These are phyloP conservation scores for Pezicula rhizophila DNA, from an alignment of 2,329 filamentous ascomycete species.

Conservation along the genomic window DNA sequence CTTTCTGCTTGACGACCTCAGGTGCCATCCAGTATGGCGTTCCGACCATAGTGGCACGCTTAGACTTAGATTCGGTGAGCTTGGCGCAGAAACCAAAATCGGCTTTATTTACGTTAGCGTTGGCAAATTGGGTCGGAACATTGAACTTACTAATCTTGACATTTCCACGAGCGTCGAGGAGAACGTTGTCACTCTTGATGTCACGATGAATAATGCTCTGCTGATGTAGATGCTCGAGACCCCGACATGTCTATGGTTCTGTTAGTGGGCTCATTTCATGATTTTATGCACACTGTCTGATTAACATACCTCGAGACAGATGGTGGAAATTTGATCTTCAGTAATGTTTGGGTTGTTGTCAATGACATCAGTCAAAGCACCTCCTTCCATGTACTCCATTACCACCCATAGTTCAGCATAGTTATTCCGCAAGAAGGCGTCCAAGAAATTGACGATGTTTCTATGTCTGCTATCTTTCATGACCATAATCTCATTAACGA, in stretches of 20 bases:
- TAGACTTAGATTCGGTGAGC: constrained; percentile 91
- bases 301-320: constrained; percentile 79
- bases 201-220: constrained; percentile 98
- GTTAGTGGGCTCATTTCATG: constrained; percentile 6
- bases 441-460: constrained; percentile 98
- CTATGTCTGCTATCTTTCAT: constrained; percentile 99
- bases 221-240: constrained; percentile 86
- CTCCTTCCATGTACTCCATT: constrained; percentile 99
- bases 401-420: constrained; percentile 97
- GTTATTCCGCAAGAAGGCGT: constrained; percentile 93
- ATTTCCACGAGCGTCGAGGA: constrained; percentile 87
- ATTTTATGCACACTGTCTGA: neutral
- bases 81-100: constrained; percentile 99
- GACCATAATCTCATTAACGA: constrained; percentile 99
- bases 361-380: constrained; percentile 95
- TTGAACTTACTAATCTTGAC: constrained; percentile 86
- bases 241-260: constrained; percentile 74
- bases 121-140: neutral
- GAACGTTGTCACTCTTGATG: constrained; percentile 98
- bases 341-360: constrained; percentile 93
- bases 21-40: constrained; percentile 99
- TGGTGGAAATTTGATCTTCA: constrained; percentile 96
- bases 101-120: constrained; percentile 49
- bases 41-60: constrained; percentile 98
- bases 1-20: constrained; percentile 98